Evolutionary conservation across 2,329 filamentous ascomycete species (phyloP).

Genomic region (Cordyceps farinosa): DNA sequence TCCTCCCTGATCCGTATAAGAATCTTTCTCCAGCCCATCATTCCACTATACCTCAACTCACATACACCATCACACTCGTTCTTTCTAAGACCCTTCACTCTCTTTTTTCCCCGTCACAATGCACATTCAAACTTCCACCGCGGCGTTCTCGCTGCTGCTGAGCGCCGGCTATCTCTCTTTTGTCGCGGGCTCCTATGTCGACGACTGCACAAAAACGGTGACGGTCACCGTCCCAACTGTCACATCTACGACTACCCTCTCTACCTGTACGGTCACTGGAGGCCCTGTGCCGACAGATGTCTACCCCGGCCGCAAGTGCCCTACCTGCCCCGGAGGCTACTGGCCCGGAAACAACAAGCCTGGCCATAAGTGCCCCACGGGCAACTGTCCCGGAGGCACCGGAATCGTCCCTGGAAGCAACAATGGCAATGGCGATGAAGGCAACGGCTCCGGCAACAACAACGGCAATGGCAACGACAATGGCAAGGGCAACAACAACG

Average conservation of each 20-base stretch:
- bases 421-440: background rate
- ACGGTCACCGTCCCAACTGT: background rate
- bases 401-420: background rate
- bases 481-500: background rate
- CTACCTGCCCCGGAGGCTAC: background rate
- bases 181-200: background rate
- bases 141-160: slow-evolving; percentile 6
- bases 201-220: background rate
- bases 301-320: too few species aligned
- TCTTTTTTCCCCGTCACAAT: background rate
- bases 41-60: background rate
- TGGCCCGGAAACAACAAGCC: background rate
- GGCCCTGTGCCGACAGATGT: background rate
- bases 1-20: slow-evolving; percentile 1
- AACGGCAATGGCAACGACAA: background rate
- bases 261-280: background rate
- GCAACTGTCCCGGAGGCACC: background rate
- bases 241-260: background rate
- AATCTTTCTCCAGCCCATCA: slow-evolving; percentile 5
- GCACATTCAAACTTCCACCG: slow-evolving; percentile 2
- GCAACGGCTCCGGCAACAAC: background rate
- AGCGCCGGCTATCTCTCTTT: background rate
- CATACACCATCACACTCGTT: background rate
- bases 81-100: background rate
- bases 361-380: background rate